phyloP scores from a whole-genome alignment of 1,284 basidiomycete species.

The Pulchroboletus neoregius region DNA sequence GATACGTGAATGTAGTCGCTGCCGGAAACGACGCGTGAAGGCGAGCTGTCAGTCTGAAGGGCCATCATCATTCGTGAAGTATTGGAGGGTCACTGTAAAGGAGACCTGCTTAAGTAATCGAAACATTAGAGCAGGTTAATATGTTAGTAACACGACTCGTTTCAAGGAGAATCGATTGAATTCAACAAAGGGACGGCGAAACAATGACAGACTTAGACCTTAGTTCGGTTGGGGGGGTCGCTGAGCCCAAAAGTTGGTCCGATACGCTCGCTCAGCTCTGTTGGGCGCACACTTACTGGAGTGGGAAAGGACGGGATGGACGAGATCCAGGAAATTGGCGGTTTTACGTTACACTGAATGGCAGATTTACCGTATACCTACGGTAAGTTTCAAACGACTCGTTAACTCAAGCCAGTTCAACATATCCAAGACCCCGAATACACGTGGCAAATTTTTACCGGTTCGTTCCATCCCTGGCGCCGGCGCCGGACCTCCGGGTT shows the following conservation, averaged over 20 bases:
- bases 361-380: constrained; percentile 2
- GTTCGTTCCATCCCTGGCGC: no score
- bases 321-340: not conserved
- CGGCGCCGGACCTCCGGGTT: constrained; percentile 1
- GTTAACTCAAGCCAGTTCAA: no score
- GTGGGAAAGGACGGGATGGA: constrained; percentile 2
- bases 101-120: constrained; percentile 16
- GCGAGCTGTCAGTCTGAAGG: constrained; percentile 1
- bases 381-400: no score
- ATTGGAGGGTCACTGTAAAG: no score
- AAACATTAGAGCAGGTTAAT: constrained; percentile 12
- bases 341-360: constrained; percentile 18
- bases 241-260: constrained; percentile 10
- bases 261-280: constrained; percentile 16
- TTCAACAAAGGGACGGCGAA: constrained; percentile 14
- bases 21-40: constrained; percentile 3
- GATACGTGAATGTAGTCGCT: constrained; percentile 9
- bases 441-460: constrained; percentile 5
- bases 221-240: no score
- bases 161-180: constrained; percentile 17
- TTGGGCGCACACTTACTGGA: constrained; percentile 8
- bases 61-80: no score
- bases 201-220: constrained; percentile 2
- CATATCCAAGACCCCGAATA: constrained; percentile 5
- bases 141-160: constrained; percentile 7